Conservation (phyloP, 352 stramenopile species). For the Phytophthora ramorum region DNA sequence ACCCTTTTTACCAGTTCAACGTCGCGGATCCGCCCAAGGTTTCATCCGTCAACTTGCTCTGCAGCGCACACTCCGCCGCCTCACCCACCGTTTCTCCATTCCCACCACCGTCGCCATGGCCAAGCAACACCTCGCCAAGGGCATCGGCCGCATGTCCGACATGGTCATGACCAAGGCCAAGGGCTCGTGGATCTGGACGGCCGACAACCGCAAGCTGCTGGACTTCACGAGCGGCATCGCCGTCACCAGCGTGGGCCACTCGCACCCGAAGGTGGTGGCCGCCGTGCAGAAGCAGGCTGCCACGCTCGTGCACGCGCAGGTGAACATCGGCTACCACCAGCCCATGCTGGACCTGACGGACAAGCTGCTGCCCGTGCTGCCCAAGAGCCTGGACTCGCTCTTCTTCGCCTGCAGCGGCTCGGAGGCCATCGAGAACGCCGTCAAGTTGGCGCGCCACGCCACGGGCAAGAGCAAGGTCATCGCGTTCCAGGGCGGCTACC, state of each 20-base stretch:
- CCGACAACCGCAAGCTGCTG: constrained; percentile 87
- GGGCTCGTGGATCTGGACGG: constrained; percentile 88
- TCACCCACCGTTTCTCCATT: background rate
- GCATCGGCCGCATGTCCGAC: constrained; percentile 87
- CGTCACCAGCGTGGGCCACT: constrained; percentile 93
- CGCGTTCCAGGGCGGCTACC: constrained; percentile 93
- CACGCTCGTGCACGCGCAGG: constrained; percentile 90
- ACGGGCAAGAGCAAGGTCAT: constrained; percentile 93
- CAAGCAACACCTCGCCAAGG: constrained; percentile 76
- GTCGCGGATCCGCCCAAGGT: constrained; percentile 4
- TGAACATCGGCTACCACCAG: constrained; percentile 94
- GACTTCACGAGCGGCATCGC: constrained; percentile 95
- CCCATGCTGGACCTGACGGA: constrained; percentile 92
- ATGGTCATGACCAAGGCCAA: constrained; percentile 87
- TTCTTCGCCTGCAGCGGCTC: constrained; percentile 93
- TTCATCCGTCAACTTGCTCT: constrained; percentile 28
- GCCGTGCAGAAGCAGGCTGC: constrained; percentile 92
- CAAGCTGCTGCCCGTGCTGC: constrained; percentile 76
- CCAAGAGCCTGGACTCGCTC: constrained; percentile 87
- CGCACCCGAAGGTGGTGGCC: constrained; percentile 90
- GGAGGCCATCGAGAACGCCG: constrained; percentile 93
- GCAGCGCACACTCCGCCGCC: constrained; percentile 16
- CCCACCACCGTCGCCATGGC: constrained; percentile 45
- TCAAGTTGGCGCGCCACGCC: constrained; percentile 92
- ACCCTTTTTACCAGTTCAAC: constrained; percentile 40